Conservation (phyloP, 106 monocot species). For the Dioscorea alata region DNA sequence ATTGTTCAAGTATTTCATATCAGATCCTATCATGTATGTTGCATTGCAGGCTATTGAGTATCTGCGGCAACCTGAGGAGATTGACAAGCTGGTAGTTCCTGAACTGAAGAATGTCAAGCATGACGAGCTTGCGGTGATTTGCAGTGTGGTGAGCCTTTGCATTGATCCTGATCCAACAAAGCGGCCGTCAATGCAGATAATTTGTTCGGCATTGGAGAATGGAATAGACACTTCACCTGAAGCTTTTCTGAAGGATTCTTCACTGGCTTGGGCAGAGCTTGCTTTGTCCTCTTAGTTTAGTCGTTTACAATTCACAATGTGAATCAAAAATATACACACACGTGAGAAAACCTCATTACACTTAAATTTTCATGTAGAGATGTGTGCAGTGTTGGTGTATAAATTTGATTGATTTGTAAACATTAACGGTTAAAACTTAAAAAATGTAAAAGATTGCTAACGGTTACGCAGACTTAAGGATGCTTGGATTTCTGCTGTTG, state of each 20-base stretch:
- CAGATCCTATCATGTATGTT: too few species aligned
- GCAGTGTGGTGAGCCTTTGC: conserved; percentile 23
- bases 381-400: too few species aligned
- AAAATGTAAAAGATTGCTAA: too few species aligned
- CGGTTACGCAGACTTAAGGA: too few species aligned
- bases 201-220: conserved; percentile 19
- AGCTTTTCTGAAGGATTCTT: conserved; percentile 29
- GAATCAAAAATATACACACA: too few species aligned
- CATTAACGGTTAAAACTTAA: too few species aligned
- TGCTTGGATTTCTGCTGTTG: too few species aligned
- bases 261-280: conserved; percentile 33
- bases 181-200: conserved; percentile 26
- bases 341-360: too few species aligned
- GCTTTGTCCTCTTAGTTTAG: conserved; percentile 20
- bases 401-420: too few species aligned
- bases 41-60: background rate
- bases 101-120: conserved; percentile 30
- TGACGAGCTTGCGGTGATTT: conserved; percentile 21
- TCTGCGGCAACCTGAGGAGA: conserved; percentile 23
- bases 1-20: too few species aligned
- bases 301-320: too few species aligned
- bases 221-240: conserved; percentile 34
- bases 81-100: conserved; percentile 29
- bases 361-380: too few species aligned
- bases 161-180: conserved; percentile 20